Base-by-base conservation (phyloP, 352 stramenopile species). In the Blastocystis sp. region DNA sequence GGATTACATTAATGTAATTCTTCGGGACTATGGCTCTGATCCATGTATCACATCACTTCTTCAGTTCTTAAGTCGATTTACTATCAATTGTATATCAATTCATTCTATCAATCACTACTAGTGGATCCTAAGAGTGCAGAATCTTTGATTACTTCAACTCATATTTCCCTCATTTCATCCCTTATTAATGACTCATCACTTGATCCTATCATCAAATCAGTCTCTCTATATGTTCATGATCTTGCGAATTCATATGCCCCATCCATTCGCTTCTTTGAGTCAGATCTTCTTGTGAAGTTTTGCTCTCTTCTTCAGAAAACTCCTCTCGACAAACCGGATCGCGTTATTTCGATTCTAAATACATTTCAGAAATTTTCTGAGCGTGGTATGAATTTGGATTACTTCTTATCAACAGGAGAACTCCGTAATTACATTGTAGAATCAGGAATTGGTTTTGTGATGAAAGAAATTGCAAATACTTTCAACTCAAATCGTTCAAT, bases 401-500 rank as follows among this genome's bases (percentile, higher is more conserved):
- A 30, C 13, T n/a, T 30, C 30, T 81, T n/a, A 81, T 20, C 30
- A 37, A 24, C 65, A 81, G 70, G 11, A 24, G 55, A 66, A 18
- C 55, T 64, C 24, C 70, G 13, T 3, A 26, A 39, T 20, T 64
- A 66, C 34, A 24, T 81, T n/a, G 55, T 64, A 18, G 70, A 59
- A 26, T 59, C 47, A 7, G 45, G 45, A 18, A 8, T 81, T 20
- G 47, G 11, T 41, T 9, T 26, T 18, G 43, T 64, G 26, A 37
- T 81, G 37, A 53, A 34, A 20, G 39, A 24, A 24, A 18, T 63
- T n/a, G 65, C 30, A 1, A 81, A 56, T n/a, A 64, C 39, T 3
- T 81, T 81, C 70, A 81, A 50, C 43, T 39, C 70, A 3, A 81
- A 47, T 50, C 50, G 39, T 7, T 65, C 55, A n/a, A n/a, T 81